Base-by-base conservation (phyloP, 1,284 basidiomycete species). In the Pseudozyma sp. region DNA sequence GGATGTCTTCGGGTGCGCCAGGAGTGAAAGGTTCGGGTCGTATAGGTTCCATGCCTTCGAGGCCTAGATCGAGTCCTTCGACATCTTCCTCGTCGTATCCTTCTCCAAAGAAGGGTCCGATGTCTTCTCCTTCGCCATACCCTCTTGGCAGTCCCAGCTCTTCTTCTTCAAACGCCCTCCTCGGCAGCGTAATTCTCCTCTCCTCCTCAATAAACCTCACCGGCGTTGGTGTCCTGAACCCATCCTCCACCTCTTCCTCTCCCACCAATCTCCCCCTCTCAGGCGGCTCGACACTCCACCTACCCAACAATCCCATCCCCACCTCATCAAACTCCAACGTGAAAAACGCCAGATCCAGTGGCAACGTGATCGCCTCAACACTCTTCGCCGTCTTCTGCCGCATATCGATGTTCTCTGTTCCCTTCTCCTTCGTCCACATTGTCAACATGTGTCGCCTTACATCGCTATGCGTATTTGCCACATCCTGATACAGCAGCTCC, bases 401-500 rank as follows among this genome's bases (percentile, higher is more conserved):
- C 76, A 79, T 77, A 40, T 79, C 76, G 49, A 79, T 55, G 4
- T 48, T 31, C 45, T 44, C 12, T 11, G 59, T 58, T 19, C 9
- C 39, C 8, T n/a, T 10, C 7, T 13, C 9, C 9, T 12, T 25
- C 0, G 51, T 50, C 6, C 42, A 13, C 18, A 56, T 42, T 21
- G 39, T 43, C 6, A 65, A 31, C 31, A 66, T 47, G 12, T 25
- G 48, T 45, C 72, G 53, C 9, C 77, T 55, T 0, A 81, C 58
- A 3, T 70, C 55, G 39, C 40, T 35, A 40, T 80, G 74, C 3
- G 59, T 59, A 9, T 55, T 52, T 12, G 36, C 21, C 1, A 75
- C 70, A 34, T 79, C 78, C 2, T 50, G 42, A 34, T 74, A 71
- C 35, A 70, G 55, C 31, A 68, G 21, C 14, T 79, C 71, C 10